Conservation (phyloP, 1,284 basidiomycete genomes). For the Malassezia obtusa region DNA sequence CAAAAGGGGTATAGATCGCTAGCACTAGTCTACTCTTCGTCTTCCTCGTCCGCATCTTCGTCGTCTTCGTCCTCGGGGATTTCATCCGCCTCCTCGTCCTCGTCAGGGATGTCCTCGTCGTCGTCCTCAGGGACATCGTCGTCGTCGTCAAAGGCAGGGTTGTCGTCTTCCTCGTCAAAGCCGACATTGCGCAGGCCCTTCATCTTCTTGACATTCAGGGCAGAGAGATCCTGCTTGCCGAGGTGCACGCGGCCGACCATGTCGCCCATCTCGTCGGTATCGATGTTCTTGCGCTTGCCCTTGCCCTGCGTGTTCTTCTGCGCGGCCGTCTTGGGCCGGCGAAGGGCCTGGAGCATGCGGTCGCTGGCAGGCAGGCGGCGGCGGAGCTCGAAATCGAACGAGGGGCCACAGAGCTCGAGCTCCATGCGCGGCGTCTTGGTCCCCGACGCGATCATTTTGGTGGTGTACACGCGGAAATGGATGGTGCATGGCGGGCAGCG, state of each 20-base stretch:
- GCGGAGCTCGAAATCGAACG: conserved; percentile 71
- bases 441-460: conserved; percentile 60
- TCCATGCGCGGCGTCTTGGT: conserved; percentile 53
- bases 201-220: conserved; percentile 82
- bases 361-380: conserved; percentile 69
- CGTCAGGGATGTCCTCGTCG: conserved; percentile 24
- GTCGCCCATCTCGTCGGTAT: conserved; percentile 97
- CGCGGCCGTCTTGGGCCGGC: conserved; percentile 75
- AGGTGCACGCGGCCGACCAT: conserved; percentile 81
- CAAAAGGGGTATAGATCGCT: background rate
- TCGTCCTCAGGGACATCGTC: conserved; percentile 28
- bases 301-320: conserved; percentile 58
- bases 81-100: conserved; percentile 13
- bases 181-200: conserved; percentile 57
- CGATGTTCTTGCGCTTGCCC: conserved; percentile 71
- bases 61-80: conserved; percentile 1
- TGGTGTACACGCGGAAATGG: conserved; percentile 78
- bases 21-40: background rate
- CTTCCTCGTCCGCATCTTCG: background rate
- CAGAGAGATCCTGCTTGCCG: conserved; percentile 74
- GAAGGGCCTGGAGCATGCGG: conserved; percentile 69
- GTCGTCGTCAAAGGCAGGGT: conserved; percentile 16
- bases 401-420: conserved; percentile 81
- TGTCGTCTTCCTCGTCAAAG: conserved; percentile 26
- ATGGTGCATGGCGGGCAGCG: conserved; percentile 56